Percentiles rank a stretch among this genome's conserved stretches.
These are phyloP conservation scores for Alternaria atra DNA, from an alignment of 2,329 filamentous ascomycete genomes.

Conservation along the genomic window DNA sequence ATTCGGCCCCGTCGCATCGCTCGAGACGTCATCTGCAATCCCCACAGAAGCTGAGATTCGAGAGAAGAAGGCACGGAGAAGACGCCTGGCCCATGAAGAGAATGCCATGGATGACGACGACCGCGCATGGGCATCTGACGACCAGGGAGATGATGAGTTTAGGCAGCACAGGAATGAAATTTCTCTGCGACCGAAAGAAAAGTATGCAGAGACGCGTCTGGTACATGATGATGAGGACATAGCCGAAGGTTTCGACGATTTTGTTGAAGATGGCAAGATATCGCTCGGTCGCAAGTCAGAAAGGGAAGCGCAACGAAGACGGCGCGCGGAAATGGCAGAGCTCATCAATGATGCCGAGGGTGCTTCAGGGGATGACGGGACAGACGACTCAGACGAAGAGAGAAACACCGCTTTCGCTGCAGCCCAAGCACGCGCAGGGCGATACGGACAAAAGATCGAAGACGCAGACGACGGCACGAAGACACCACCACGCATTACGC, in stretches of 20 bases:
- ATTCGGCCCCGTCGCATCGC: constrained; percentile 63
- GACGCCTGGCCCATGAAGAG: constrained; percentile 78
- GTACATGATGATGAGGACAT: constrained; percentile 89
- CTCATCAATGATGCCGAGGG: constrained; percentile 83
- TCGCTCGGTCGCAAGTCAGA: constrained; percentile 82
- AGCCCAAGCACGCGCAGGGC: constrained; percentile 85
- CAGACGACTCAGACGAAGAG: constrained; percentile 70
- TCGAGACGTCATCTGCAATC: constrained; percentile 61
- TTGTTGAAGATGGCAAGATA: constrained; percentile 83
- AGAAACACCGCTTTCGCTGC: constrained; percentile 83
- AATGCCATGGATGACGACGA: constrained; percentile 64
- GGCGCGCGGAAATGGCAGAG: constrained; percentile 80
- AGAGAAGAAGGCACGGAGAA: constrained; percentile 88
- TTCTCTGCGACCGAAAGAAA: constrained; percentile 65
- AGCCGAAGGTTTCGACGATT: constrained; percentile 92
- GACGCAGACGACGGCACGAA: constrained; percentile 58
- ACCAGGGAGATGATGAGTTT: constrained; percentile 50
- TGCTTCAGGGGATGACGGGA: constrained; percentile 72
- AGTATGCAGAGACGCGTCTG: constrained; percentile 74
- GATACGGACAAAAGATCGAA: constrained; percentile 69
- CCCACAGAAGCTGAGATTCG: constrained; percentile 85
- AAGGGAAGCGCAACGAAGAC: constrained; percentile 70
- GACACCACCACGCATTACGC: constrained; percentile 77
- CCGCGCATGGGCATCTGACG: constrained; percentile 53
- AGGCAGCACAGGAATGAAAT: constrained; percentile 54